phyloP scores from a whole-genome alignment of 2,329 filamentous ascomycete genomes.

The Cladophialophora bantiana region DNA sequence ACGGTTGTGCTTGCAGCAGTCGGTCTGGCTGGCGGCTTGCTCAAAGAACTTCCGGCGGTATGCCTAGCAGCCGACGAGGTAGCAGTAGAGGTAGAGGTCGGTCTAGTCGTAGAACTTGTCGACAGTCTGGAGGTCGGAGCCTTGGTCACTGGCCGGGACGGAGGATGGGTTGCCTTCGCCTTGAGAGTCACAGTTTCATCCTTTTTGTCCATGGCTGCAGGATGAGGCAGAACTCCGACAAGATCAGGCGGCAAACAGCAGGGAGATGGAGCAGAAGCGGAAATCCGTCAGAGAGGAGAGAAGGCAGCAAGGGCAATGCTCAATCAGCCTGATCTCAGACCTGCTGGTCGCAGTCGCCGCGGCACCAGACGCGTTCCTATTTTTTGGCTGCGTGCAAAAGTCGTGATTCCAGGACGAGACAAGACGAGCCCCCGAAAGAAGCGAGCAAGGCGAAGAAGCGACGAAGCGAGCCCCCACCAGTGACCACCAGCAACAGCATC shows the following conservation, averaged over 20 bases:
- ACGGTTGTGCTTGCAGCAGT: conserved; percentile 38
- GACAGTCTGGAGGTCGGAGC: conserved; percentile 45
- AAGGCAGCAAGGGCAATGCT: background rate
- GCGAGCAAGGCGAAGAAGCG: background rate
- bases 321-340: conserved; percentile 14
- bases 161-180: conserved; percentile 43
- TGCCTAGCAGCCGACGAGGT: conserved; percentile 42
- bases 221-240: background rate
- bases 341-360: conserved; percentile 10
- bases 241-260: background rate
- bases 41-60: conserved; percentile 49
- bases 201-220: conserved; percentile 32
- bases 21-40: conserved; percentile 55
- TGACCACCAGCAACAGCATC: background rate
- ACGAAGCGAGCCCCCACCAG: background rate
- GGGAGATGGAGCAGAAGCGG: background rate
- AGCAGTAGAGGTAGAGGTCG: conserved; percentile 42
- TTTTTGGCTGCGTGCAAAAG: background rate
- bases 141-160: conserved; percentile 47
- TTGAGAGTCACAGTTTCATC: conserved; percentile 27
- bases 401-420: background rate
- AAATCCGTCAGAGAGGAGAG: background rate
- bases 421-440: background rate
- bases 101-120: conserved; percentile 40
- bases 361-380: conserved; percentile 11